These are phyloP conservation scores for Pluteus cervinus DNA, from an alignment of 768 basidiomycete genomes.

Conservation along the genomic window DNA sequence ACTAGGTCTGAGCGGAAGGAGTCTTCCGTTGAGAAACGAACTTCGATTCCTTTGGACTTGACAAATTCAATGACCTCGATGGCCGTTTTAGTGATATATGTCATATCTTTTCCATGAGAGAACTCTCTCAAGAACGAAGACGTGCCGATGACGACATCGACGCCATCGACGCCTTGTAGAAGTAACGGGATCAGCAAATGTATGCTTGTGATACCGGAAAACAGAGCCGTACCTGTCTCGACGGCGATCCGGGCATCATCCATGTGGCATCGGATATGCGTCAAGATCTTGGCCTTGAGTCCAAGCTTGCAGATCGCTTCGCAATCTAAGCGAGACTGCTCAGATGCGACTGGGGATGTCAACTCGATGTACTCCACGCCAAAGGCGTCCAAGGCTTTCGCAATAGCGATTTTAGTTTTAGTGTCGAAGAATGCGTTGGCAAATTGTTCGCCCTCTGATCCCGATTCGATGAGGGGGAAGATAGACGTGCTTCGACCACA, in stretches of 20 bases:
- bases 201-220: not conserved
- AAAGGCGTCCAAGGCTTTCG: constrained; percentile 95
- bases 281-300: constrained; percentile 92
- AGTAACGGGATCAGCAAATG: constrained; percentile 5
- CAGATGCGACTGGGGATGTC: constrained; percentile 95
- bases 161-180: constrained; percentile 86
- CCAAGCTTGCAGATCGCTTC: constrained; percentile 99
- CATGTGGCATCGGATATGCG: constrained; percentile 99
- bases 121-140: constrained; percentile 99
- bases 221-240: constrained; percentile 73
- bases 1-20: constrained; percentile 99
- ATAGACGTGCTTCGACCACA: constrained; percentile 14
- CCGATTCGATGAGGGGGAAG: not conserved
- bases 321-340: constrained; percentile 90
- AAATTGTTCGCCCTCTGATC: constrained; percentile 99
- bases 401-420: constrained; percentile 99
- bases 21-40: constrained; percentile 99
- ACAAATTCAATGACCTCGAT: constrained; percentile 99
- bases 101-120: constrained; percentile 99
- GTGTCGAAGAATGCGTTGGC: constrained; percentile 99
- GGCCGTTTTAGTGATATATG: constrained; percentile 98
- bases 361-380: constrained; percentile 99
- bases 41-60: constrained; percentile 99
- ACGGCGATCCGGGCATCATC: constrained; percentile 98
- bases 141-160: constrained; percentile 98